phyloP scores from a whole-genome alignment of 345 rosid species.

The Viola odorata region DNA sequence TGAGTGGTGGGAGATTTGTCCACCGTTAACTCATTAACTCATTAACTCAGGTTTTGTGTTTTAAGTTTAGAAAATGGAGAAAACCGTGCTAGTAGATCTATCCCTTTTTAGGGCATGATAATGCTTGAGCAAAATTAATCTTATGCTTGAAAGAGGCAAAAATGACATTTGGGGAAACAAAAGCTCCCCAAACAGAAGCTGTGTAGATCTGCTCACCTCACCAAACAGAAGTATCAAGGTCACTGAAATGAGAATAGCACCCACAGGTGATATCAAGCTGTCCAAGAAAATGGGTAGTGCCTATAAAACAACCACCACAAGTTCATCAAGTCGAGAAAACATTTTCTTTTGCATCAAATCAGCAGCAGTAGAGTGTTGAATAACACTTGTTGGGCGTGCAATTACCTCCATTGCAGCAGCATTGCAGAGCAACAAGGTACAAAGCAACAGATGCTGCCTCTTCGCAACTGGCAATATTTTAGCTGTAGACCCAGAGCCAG shows the following conservation, averaged over 20 bases:
- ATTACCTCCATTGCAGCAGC: slow-evolving; percentile 98
- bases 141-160: no score
- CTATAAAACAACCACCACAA: slow-evolving; percentile 37
- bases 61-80: no score
- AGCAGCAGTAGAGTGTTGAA: neutral
- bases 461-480: slow-evolving; percentile 84
- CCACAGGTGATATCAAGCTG: slow-evolving; percentile 66
- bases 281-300: slow-evolving; percentile 91
- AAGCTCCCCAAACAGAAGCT: no score
- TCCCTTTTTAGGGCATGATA: no score
- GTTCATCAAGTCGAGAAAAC: no score
- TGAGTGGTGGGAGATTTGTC: no score
- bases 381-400: neutral
- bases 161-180: no score
- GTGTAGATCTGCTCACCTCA: slow-evolving; percentile 78
- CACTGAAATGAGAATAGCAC: slow-evolving; percentile 84
- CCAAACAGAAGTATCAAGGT: slow-evolving; percentile 91
- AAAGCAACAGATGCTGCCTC: slow-evolving; percentile 82
- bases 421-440: slow-evolving; percentile 78
- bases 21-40: no score
- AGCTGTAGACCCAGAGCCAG: slow-evolving; percentile 36
- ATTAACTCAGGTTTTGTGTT: no score
- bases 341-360: no score
- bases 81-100: no score
- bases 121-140: no score